Evolutionary conservation across 2,329 filamentous ascomycete genomes (phyloP), one percentile per base, ranked within the genome.

Genomic region (Ophiocordyceps camponoti-floridani): DNA sequence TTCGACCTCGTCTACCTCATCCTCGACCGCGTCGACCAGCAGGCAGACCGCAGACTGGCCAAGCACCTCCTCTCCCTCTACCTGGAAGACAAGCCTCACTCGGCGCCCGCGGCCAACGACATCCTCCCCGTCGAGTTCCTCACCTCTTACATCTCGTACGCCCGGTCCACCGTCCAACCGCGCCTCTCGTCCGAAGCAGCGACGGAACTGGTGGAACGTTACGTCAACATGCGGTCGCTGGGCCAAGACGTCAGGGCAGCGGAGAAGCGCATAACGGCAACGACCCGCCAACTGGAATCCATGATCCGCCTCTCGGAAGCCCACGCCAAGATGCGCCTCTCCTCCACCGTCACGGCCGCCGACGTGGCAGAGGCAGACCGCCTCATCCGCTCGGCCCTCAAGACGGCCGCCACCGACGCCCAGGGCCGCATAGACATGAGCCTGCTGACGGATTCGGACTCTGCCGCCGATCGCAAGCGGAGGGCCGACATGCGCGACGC

Each of bases 1-100:
- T 98, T 98, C 63, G 91, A 98, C 68, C 72, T 98, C 10, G 98
- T 98, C 73, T 98, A 98, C 58, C 87, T 98, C 44, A 83, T 98
- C 26, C 75, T 96, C 1, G 91, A 98, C 59, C 91, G 98, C 56
- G 95, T 89, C 60, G 94, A 95, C 57, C 89, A 96, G 65, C 67
- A 75, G 37, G 79, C 94, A 31, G 91, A 98, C 59, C 81, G 86
- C 46, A 85, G 93, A 57, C 72, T 98, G 4, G 91, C 91, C 2
- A 77, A 89, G 56, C 91, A 98, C 62, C 98, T 98, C 56, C 88
- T 98, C 49, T 79, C 79, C 47, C 82, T 98, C 46, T 93, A 98
- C 65, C 87, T 98, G 23, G 91, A 98, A 61, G 91, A 98, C 58
- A 83, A 77, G 40, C 93, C 91, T 1, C 84, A 94, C 27, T 88